Conservation (phyloP, 768 basidiomycete genomes). For the Porphyrellus cyaneotinctus region DNA sequence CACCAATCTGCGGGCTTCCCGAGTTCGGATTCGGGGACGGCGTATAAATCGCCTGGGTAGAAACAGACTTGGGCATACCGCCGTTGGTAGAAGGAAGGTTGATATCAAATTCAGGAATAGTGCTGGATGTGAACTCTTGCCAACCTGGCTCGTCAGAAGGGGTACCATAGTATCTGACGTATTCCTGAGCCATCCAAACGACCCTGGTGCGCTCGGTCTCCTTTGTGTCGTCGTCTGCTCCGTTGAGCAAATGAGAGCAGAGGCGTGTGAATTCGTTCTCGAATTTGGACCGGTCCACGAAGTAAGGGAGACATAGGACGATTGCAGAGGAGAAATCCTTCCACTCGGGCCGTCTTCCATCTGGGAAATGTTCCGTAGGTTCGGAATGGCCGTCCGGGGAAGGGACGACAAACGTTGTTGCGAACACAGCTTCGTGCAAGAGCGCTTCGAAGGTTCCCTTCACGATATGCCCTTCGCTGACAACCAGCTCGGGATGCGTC, state of each 20-base stretch:
- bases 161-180: constrained; percentile 52
- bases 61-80: constrained; percentile 42
- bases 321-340: constrained; percentile 60
- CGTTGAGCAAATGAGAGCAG: constrained; percentile 59
- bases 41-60: constrained; percentile 51
- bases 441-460: constrained; percentile 77
- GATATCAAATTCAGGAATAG: constrained; percentile 41
- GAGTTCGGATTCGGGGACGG: constrained; percentile 43
- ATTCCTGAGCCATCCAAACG: constrained; percentile 62
- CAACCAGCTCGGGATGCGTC: constrained; percentile 68
- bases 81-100: constrained; percentile 18
- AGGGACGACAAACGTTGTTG: constrained; percentile 52
- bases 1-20: constrained; percentile 21
- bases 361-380: constrained; percentile 15
- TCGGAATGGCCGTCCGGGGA: constrained; percentile 15
- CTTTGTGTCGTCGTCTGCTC: constrained; percentile 41
- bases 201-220: constrained; percentile 45
- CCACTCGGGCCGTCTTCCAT: constrained; percentile 41
- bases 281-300: constrained; percentile 53
- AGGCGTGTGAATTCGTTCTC: constrained; percentile 69
- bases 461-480: constrained; percentile 40
- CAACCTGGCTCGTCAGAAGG: constrained; percentile 52
- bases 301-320: constrained; percentile 55
- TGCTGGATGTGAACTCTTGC: constrained; percentile 53
- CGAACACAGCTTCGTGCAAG: constrained; percentile 77